Evolutionary conservation across 345 rosid genomes (phyloP).

Genomic region (Syzygium oleosum): DNA sequence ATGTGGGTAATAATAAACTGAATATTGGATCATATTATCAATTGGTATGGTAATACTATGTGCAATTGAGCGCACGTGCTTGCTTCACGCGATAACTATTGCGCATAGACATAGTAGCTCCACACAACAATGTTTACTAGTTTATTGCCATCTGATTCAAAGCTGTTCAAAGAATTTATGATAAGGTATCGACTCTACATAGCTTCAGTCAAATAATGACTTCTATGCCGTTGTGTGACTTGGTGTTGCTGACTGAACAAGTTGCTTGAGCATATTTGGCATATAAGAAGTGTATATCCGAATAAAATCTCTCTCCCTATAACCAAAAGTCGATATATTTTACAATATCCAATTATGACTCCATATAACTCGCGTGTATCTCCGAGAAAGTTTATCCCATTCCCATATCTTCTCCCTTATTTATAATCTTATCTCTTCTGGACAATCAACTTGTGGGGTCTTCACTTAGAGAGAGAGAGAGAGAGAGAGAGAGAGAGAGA

Average conservation of each 20-base stretch:
- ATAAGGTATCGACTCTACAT: background rate
- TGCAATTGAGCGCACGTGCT: background rate
- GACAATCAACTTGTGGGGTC: conserved; percentile 59
- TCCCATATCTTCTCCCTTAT: conserved; percentile 49
- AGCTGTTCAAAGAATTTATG: background rate
- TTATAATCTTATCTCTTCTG: background rate
- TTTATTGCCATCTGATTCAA: background rate
- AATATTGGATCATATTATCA: too few relatives aligned
- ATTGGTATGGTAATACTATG: too few relatives aligned
- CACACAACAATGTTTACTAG: background rate
- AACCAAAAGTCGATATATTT: background rate
- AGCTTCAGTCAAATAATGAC: background rate
- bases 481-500: background rate
- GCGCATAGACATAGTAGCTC: background rate
- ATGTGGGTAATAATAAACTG: too few relatives aligned
- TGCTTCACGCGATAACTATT: background rate
- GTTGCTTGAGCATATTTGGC: background rate
- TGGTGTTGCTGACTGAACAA: background rate
- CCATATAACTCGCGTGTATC: background rate
- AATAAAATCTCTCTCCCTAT: background rate
- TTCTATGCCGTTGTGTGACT: background rate
- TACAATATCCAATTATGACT: background rate
- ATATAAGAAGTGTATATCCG: background rate
- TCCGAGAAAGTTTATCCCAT: conserved; percentile 59
- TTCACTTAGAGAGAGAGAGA: conserved; percentile 16